Evolutionary conservation across 192 early-diverging fungal genomes (phyloP).

Genomic region (Dissophora ornata): DNA sequence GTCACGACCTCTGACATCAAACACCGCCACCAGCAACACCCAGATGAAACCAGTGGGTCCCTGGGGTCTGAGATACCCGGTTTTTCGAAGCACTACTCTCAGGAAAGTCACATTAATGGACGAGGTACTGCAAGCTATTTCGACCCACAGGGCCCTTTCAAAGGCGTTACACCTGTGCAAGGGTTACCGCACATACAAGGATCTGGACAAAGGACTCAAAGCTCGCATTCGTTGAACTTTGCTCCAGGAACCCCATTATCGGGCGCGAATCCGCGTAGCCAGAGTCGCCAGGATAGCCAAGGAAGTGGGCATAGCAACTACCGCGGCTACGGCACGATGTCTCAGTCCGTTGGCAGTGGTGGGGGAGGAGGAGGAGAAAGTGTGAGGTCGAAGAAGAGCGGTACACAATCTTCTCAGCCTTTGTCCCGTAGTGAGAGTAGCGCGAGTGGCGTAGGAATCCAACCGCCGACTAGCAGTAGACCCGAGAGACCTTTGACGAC

Average conservation of each 20-base stretch:
- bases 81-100: background rate
- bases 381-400: background rate
- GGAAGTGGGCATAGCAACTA: background rate
- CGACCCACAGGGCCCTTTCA: conserved; percentile 7
- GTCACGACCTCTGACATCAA: background rate
- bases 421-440: background rate
- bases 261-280: background rate
- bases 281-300: background rate
- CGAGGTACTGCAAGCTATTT: background rate
- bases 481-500: conserved; percentile 1
- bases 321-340: background rate
- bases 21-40: background rate
- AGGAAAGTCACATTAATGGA: background rate
- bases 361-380: background rate
- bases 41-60: background rate
- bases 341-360: background rate
- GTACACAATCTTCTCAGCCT: background rate
- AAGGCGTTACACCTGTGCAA: conserved; percentile 6
- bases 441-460: background rate
- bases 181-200: background rate
- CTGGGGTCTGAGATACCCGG: background rate
- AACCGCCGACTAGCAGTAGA: background rate
- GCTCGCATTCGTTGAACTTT: conserved; percentile 9
- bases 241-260: background rate
- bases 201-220: background rate